These are phyloP conservation scores for Dothistroma pini DNA, from an alignment of 2,329 filamentous ascomycete species.

Conservation along the genomic window DNA sequence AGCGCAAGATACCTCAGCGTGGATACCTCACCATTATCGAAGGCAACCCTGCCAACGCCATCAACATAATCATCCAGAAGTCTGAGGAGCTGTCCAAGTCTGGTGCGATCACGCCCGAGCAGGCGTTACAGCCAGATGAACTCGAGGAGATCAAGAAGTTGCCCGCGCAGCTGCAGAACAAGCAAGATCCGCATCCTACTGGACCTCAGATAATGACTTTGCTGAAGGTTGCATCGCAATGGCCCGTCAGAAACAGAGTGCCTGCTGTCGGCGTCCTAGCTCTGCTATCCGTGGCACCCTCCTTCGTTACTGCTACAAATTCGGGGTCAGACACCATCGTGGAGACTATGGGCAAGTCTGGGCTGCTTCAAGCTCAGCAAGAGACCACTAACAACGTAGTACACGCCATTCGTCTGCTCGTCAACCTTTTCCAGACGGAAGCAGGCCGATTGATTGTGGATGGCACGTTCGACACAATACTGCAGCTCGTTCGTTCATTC, in stretches of 20 bases:
- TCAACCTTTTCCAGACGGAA: conserved; percentile 76
- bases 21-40: conserved; percentile 32
- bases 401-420: conserved; percentile 76
- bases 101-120: conserved; percentile 36
- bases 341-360: conserved; percentile 55
- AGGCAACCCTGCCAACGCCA: conserved; percentile 34
- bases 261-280: conserved; percentile 84
- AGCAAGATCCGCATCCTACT: conserved; percentile 40
- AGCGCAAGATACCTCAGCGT: conserved; percentile 31
- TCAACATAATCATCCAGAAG: conserved; percentile 65
- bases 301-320: conserved; percentile 59
- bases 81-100: conserved; percentile 63
- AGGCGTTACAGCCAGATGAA: conserved; percentile 70
- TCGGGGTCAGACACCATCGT: conserved; percentile 56
- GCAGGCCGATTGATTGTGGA: conserved; percentile 62
- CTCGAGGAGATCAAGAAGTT: conserved; percentile 60
- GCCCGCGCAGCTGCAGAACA: conserved; percentile 59
- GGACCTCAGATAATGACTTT: conserved; percentile 50
- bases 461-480: conserved; percentile 56
- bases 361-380: conserved; percentile 55
- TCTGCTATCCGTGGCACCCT: conserved; percentile 67
- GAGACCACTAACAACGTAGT: conserved; percentile 74
- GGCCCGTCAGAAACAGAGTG: conserved; percentile 77
- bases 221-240: conserved; percentile 68
- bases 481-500: conserved; percentile 62